A percentile compares a stretch with the other conserved stretches of the same genome.
phyloP scores from a whole-genome alignment of 306 rosid species.

The Macrotyloma uniflorum region DNA sequence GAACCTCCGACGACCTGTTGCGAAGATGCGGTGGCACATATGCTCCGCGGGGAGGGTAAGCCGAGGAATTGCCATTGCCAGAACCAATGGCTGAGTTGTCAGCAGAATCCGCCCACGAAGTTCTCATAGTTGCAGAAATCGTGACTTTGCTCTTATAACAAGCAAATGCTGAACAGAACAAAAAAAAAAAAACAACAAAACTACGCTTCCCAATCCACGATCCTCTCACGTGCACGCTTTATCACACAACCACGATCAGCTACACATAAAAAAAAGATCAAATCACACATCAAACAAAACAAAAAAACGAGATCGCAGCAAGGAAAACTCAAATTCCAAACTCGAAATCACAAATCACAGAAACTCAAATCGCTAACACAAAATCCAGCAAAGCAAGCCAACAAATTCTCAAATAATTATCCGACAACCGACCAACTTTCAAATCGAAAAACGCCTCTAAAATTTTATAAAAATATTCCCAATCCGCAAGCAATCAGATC shows the following conservation, averaged over 20 bases:
- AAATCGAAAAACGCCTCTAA: not conserved
- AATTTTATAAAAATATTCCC: not conserved
- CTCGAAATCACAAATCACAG: constrained; percentile 18
- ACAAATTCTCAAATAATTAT: constrained; percentile 7
- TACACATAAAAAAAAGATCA: constrained; percentile 25
- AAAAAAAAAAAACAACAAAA: not conserved
- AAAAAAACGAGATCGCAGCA: constrained; percentile 27
- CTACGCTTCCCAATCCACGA: constrained; percentile 29
- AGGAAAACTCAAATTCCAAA: constrained; percentile 14
- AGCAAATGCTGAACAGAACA: constrained; percentile 39
- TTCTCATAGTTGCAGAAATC: constrained; percentile 51
- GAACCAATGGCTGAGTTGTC: constrained; percentile 55
- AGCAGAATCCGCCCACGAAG: constrained; percentile 78
- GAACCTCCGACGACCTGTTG: constrained; percentile 55
- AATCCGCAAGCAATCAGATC: constrained; percentile 32
- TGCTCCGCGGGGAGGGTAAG: constrained; percentile 50
- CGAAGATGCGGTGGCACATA: constrained; percentile 89
- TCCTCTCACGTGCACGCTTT: constrained; percentile 35
- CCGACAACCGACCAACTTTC: not conserved
- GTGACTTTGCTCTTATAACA: constrained; percentile 31
- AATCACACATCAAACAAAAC: constrained; percentile 13
- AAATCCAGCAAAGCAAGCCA: constrained; percentile 5
- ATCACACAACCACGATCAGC: constrained; percentile 33
- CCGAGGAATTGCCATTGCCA: constrained; percentile 34
- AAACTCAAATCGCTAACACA: not conserved